Conservation (phyloP, 2,329 filamentous ascomycete genomes). For the Remersonia thermophila region DNA sequence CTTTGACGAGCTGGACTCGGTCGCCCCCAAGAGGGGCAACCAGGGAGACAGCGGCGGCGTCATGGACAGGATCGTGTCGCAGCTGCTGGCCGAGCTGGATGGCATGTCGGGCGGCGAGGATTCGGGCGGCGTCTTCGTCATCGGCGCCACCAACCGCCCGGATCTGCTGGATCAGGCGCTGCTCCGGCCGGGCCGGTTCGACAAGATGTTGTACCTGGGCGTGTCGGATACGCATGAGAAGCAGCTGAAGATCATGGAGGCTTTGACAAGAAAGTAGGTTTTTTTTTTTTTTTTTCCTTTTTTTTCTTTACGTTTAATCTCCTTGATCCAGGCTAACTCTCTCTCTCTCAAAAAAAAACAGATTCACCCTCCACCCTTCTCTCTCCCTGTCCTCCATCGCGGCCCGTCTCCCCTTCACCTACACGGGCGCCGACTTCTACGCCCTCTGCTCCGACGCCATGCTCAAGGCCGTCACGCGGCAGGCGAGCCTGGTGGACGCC, state of each 20-base stretch:
- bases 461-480: slow-evolving; percentile 93
- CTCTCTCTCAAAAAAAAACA: slow-evolving; percentile 22
- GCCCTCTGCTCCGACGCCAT: slow-evolving; percentile 95
- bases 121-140: slow-evolving; percentile 81
- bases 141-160: slow-evolving; percentile 89
- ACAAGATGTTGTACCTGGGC: slow-evolving; percentile 96
- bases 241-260: slow-evolving; percentile 87
- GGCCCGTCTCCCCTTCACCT: slow-evolving; percentile 75
- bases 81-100: slow-evolving; percentile 87
- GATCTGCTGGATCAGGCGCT: slow-evolving; percentile 86
- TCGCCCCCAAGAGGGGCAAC: slow-evolving; percentile 91
- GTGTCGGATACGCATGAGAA: slow-evolving; percentile 96
- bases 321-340: background rate
- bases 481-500: slow-evolving; percentile 69
- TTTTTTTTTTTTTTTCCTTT: background rate
- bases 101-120: slow-evolving; percentile 94
- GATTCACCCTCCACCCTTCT: slow-evolving; percentile 71
- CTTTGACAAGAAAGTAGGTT: slow-evolving; percentile 80
- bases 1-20: slow-evolving; percentile 86
- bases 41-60: slow-evolving; percentile 95
- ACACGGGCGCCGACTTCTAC: slow-evolving; percentile 95
- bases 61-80: slow-evolving; percentile 95
- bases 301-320: background rate
- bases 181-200: slow-evolving; percentile 80
- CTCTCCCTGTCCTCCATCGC: slow-evolving; percentile 67